phyloP scores from a whole-genome alignment of 2,329 filamentous ascomycete genomes.

The Exserohilum turcica region DNA sequence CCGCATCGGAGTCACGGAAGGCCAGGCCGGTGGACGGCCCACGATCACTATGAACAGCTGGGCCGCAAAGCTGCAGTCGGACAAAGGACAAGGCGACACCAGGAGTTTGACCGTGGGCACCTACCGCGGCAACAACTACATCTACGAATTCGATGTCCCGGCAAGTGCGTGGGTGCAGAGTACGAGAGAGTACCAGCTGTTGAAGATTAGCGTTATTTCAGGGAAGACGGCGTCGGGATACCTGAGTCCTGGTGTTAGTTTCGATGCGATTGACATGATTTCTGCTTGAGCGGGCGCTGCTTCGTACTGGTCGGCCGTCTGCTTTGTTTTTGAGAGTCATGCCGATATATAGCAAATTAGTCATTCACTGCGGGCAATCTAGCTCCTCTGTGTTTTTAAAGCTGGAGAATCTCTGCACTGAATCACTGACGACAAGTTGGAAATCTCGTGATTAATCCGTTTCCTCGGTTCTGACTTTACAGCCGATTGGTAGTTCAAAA shows the following conservation, averaged over 20 bases:
- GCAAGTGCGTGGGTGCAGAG: conserved; percentile 29
- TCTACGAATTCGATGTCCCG: conserved; percentile 31
- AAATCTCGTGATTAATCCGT: no score
- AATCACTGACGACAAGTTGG: no score
- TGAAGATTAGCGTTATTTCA: conserved; percentile 27
- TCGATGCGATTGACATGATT: conserved; percentile 30
- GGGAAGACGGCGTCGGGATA: conserved; percentile 29
- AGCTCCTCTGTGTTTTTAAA: no score
- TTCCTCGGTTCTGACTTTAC: no score
- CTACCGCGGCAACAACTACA: conserved; percentile 30
- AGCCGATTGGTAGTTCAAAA: no score
- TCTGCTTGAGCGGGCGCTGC: conserved; percentile 1
- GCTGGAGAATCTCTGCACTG: no score
- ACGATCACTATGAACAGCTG: conserved; percentile 23
- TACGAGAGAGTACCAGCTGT: conserved; percentile 23
- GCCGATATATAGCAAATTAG: neutral
- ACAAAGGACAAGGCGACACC: conserved; percentile 28
- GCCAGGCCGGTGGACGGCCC: conserved; percentile 25
- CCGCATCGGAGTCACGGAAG: conserved; percentile 29
- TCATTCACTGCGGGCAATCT: no score
- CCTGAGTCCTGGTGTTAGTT: conserved; percentile 25
- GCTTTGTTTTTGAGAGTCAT: no score
- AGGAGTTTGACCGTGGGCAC: conserved; percentile 30
- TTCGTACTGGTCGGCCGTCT: no score
- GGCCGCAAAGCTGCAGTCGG: conserved; percentile 17